Evolutionary conservation across 192 early-diverging fungal genomes (phyloP).

Genomic region (Coemansia sp.): DNA sequence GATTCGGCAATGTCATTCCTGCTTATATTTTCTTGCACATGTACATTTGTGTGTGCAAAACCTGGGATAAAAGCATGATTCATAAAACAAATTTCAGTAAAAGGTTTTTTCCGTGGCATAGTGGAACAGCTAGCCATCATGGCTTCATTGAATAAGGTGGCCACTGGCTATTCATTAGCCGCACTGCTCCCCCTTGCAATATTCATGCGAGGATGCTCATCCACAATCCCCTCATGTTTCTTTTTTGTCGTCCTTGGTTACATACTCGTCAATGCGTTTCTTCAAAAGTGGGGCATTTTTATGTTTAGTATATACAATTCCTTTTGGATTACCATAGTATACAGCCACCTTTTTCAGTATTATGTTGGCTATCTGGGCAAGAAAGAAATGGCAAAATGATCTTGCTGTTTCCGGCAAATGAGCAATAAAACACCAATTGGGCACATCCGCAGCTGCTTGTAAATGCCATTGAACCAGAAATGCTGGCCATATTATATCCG

Average conservation of each 20-base stretch:
- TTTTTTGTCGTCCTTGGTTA: background rate
- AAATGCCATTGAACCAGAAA: background rate
- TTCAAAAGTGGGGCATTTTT: background rate
- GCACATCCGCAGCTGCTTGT: background rate
- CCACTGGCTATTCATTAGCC: conserved; percentile 12
- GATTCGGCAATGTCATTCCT: background rate
- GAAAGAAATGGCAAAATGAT: background rate
- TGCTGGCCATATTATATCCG: background rate
- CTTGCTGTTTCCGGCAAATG: conserved; percentile 6
- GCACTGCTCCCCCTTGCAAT: background rate
- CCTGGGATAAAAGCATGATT: background rate
- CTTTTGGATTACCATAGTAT: background rate
- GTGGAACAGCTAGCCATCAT: conserved; percentile 14
- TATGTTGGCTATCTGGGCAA: background rate
- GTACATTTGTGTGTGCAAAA: background rate
- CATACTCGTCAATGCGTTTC: background rate
- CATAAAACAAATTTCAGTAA: background rate
- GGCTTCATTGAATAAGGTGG: conserved; percentile 32
- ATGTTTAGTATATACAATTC: conserved; percentile 1
- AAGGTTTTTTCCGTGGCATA: conserved; percentile 18
- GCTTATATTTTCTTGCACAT: background rate
- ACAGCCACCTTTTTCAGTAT: background rate
- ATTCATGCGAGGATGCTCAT: background rate
- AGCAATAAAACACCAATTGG: background rate
- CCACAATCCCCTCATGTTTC: background rate